These are phyloP conservation scores for Aspergillus nomiae DNA, from an alignment of 2,329 filamentous ascomycete species.

Conservation along the genomic window DNA sequence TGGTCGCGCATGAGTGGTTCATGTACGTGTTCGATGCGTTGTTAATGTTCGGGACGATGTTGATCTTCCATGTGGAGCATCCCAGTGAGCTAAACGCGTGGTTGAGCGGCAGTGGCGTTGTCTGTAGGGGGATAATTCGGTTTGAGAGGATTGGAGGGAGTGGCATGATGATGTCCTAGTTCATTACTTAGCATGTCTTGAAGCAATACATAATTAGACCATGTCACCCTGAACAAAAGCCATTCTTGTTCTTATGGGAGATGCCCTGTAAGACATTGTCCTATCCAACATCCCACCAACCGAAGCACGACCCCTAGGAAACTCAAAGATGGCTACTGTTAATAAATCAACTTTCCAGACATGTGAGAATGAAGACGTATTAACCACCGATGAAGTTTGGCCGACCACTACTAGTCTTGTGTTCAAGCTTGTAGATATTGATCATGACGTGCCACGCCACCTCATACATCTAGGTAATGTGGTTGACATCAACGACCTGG, in stretches of 20 bases:
- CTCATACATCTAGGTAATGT: no score
- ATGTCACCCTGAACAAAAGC: not conserved
- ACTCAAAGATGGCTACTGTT: no score
- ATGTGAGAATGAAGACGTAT: no score
- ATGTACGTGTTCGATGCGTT: conserved; percentile 21
- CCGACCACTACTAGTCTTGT: no score
- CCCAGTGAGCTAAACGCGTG: conserved; percentile 3
- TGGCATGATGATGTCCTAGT: conserved; percentile 2
- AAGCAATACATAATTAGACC: not conserved
- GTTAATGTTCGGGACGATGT: conserved; percentile 17
- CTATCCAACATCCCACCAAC: no score
- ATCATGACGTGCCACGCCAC: no score
- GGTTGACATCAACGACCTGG: no score
- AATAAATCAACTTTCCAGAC: no score
- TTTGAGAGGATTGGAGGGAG: not conserved
- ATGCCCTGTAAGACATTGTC: not conserved
- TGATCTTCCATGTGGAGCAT: conserved; percentile 13
- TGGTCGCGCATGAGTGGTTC: conserved; percentile 11
- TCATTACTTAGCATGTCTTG: accelerated
- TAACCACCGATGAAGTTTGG: no score
- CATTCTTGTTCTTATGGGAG: accelerated
- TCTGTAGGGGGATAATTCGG: not conserved
- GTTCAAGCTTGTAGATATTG: no score
- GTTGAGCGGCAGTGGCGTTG: not conserved
- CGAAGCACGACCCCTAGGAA: no score